Evolutionary conservation across 495 filamentous ascomycete genomes (phyloP).

Genomic region (Chaetomium cochliodes): DNA sequence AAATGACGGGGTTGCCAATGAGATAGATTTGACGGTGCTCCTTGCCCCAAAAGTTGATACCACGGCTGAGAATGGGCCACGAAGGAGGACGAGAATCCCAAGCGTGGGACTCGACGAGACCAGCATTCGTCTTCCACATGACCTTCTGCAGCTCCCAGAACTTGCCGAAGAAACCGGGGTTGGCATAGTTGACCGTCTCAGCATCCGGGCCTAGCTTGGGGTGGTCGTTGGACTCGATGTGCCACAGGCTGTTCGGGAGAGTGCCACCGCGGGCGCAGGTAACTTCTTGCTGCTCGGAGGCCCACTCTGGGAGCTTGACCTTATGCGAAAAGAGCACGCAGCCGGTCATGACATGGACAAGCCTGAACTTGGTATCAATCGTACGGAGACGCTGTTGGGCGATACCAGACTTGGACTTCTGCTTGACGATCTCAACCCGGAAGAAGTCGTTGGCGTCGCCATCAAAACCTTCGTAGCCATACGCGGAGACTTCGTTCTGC

Average conservation of each 20-base stretch:
- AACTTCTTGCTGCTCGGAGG: slow-evolving; percentile 94
- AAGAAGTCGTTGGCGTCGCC: slow-evolving; percentile 97
- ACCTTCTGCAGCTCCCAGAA: slow-evolving; percentile 99
- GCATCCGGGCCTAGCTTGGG: slow-evolving; percentile 67
- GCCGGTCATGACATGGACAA: slow-evolving; percentile 94
- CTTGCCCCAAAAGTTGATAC: slow-evolving; percentile 99
- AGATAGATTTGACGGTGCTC: slow-evolving; percentile 94
- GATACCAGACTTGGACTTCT: slow-evolving; percentile 73
- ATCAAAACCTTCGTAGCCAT: slow-evolving; percentile 94
- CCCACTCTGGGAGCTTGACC: slow-evolving; percentile 97
- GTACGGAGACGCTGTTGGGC: slow-evolving; percentile 86
- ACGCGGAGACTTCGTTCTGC: slow-evolving; percentile 98
- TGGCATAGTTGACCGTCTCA: slow-evolving; percentile 91
- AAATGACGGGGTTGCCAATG: slow-evolving; percentile 91
- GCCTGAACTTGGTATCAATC: slow-evolving; percentile 93
- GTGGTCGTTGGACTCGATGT: slow-evolving; percentile 86
- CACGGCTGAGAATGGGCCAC: slow-evolving; percentile 89
- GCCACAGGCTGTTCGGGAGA: slow-evolving; percentile 95
- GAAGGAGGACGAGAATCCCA: slow-evolving; percentile 95
- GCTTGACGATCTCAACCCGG: slow-evolving; percentile 90
- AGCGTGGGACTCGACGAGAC: slow-evolving; percentile 90
- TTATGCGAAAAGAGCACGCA: slow-evolving; percentile 98
- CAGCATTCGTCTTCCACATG: slow-evolving; percentile 98
- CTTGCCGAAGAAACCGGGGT: slow-evolving; percentile 95
- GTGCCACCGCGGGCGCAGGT: slow-evolving; percentile 93